Conservation (phyloP, 352 stramenopile species). For the Phytophthora pinifolia region DNA sequence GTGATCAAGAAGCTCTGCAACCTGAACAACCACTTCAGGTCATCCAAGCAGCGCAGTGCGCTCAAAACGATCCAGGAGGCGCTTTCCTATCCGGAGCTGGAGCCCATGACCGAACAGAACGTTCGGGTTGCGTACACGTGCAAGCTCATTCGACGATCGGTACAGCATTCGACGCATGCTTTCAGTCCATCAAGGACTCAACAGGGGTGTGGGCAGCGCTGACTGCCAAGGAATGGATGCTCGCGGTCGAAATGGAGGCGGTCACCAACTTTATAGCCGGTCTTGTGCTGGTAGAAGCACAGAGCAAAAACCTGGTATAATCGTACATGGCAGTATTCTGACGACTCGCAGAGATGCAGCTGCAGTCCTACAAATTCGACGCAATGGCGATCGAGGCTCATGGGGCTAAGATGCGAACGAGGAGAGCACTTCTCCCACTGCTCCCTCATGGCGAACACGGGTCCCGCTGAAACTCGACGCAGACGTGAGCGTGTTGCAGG, state of each 20-base stretch:
- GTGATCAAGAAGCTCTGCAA: conserved; percentile 1
- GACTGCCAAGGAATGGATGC: background rate
- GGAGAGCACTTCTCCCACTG: no score
- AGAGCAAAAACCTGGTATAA: background rate
- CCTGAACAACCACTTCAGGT: conserved; percentile 3
- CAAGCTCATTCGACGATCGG: no score
- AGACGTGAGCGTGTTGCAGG: no score
- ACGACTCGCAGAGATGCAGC: conserved; percentile 1
- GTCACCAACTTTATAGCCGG: background rate
- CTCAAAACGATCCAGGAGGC: background rate
- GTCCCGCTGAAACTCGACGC: no score
- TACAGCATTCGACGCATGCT: background rate
- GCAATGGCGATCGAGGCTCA: background rate
- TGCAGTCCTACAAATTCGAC: conserved; percentile 1
- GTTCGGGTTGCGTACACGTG: no score
- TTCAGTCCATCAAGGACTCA: conserved; percentile 3
- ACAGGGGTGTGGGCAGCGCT: background rate
- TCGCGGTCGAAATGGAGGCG: no score
- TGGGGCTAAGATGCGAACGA: no score
- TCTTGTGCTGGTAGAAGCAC: background rate
- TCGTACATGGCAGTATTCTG: background rate
- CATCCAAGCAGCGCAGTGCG: background rate
- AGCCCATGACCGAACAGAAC: no score
- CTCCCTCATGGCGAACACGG: no score
- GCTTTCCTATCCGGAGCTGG: no score